These are phyloP conservation scores for Uronychia setigera DNA, from an alignment of 73 alveolate genomes.

Conservation along the genomic window DNA sequence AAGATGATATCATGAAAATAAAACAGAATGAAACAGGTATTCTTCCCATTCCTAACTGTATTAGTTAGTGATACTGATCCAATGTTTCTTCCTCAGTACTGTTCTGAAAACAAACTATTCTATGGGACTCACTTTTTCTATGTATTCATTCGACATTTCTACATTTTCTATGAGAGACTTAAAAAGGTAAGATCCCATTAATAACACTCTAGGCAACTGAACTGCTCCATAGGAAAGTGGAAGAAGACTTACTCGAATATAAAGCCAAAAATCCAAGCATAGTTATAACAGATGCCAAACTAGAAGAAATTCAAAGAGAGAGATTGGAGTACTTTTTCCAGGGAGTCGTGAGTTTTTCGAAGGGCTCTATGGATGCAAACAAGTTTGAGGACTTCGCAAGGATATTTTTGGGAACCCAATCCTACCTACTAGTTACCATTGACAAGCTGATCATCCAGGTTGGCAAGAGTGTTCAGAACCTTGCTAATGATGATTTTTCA, in stretches of 20 bases:
- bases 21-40: neutral
- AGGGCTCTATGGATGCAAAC: slow-evolving; percentile 19
- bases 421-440: slow-evolving; percentile 50
- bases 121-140: slow-evolving; percentile 24
- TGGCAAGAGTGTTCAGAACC: neutral
- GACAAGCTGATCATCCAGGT: slow-evolving; percentile 44
- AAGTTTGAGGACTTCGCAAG: slow-evolving; percentile 60
- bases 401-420: slow-evolving; percentile 44
- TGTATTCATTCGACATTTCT: slow-evolving; percentile 41
- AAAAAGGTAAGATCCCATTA: slow-evolving; percentile 35
- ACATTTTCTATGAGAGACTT: slow-evolving; percentile 52
- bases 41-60: neutral
- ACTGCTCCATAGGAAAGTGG: neutral
- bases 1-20: neutral
- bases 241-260: slow-evolving; percentile 7
- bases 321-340: slow-evolving; percentile 36
- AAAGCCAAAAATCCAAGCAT: neutral
- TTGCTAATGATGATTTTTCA: slow-evolving; percentile 6
- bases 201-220: slow-evolving; percentile 18
- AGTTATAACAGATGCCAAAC: neutral
- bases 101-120: slow-evolving; percentile 28
- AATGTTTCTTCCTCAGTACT: slow-evolving; percentile 24
- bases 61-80: neutral
- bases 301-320: slow-evolving; percentile 28
- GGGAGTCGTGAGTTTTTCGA: slow-evolving; percentile 26